Base-by-base conservation (phyloP, 768 basidiomycete species). In the Boletus sp. region DNA sequence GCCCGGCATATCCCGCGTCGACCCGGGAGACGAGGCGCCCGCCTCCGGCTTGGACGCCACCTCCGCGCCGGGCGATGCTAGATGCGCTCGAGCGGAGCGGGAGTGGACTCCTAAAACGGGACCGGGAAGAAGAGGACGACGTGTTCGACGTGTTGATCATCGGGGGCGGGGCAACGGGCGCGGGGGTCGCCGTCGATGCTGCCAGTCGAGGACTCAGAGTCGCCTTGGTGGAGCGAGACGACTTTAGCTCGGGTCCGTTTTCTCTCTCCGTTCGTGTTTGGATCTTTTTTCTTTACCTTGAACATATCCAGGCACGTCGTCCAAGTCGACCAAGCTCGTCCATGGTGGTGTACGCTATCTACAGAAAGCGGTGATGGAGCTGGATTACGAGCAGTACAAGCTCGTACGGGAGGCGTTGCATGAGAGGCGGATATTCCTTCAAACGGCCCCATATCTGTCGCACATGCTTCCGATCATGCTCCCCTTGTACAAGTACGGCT, bases 301-400 rank as follows among this genome's bases (percentile, higher is more conserved):
- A n/a, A 19, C 14, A 11, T n/a, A 29, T 21, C 13, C 15, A 48
- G 47, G 47, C 2, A 48, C 96, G 0, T 96, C 93, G 0, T 96
- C 93, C 7, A 98, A 98, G 68, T 94, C 93, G 8, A 98, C 97
- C 1, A 98, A 99, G 70, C 86, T 99, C 49, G 96, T 99, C 1
- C 97, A 99, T 73, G 96, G 96, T 15, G 96, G 96, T 37, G 96
- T 98, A 3, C 84, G 96, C 1, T 99, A 99, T 71, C 83, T 99
- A 11, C 96, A 99, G 66, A 99, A 98, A 68, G 96, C 96, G 4
- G 81, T 98, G 34, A 83, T 95, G 64, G 95, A 96, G 64, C 83
- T 97, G 57, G 96, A 98, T 68, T 97, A 96, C 64, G 93, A 93
- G 66, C 93, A 95, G 68, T 95, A 87, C 77, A 97, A 97, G 69